Conservation (phyloP, 2,329 filamentous ascomycete genomes). For the Aspergillus novofumigatus region DNA sequence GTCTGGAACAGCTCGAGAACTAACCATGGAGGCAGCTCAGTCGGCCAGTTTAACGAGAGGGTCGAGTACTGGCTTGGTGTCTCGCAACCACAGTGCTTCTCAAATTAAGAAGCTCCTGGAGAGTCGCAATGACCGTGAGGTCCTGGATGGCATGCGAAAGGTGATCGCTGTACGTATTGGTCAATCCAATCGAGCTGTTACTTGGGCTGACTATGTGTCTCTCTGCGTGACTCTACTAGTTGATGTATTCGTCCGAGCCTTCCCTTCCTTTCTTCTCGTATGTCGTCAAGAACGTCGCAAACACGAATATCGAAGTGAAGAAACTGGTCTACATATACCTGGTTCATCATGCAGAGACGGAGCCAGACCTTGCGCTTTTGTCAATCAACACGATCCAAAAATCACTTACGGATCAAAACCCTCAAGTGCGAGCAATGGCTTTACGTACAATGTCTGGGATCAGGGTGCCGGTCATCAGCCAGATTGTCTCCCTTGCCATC, state of each 20-base stretch:
- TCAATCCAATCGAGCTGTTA: background rate
- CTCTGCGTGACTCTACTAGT: constrained; percentile 50
- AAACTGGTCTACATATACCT: constrained; percentile 99
- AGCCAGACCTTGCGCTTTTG: constrained; percentile 89
- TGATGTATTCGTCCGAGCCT: constrained; percentile 90
- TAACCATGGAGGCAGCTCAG: constrained; percentile 94
- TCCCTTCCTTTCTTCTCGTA: constrained; percentile 94
- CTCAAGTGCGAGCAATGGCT: constrained; percentile 85
- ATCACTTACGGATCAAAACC: constrained; percentile 86
- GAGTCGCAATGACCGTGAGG: constrained; percentile 86
- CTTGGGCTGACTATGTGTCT: constrained; percentile 14
- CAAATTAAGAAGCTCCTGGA: constrained; percentile 95
- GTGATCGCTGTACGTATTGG: constrained; percentile 68
- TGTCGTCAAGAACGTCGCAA: constrained; percentile 96
- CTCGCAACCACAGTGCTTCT: constrained; percentile 65
- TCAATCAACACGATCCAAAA: constrained; percentile 99
- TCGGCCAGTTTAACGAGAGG: constrained; percentile 62
- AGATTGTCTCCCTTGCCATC: constrained; percentile 93
- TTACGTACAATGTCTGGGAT: constrained; percentile 97
- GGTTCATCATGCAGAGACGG: constrained; percentile 90
- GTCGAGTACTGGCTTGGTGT: constrained; percentile 54
- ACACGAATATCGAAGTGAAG: constrained; percentile 89
- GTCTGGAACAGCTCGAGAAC: constrained; percentile 70
- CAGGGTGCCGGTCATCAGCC: constrained; percentile 93
- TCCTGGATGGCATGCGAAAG: constrained; percentile 83